Evolutionary conservation across 306 rosid genomes (phyloP).

Genomic region (Gastrolobium villosum): DNA sequence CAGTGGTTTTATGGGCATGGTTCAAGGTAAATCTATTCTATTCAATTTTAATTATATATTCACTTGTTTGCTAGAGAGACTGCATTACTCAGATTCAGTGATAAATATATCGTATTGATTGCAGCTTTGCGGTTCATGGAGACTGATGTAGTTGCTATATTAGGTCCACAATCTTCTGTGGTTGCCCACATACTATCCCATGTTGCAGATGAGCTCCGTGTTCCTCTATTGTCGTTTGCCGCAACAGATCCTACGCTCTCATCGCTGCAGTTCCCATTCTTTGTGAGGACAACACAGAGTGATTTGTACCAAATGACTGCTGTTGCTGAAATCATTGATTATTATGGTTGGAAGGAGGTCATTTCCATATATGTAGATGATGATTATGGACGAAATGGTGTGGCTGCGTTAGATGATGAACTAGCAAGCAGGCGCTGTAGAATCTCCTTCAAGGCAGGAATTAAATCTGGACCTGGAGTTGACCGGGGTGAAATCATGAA

Average conservation of each 20-base stretch:
- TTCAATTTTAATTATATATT: too few relatives aligned
- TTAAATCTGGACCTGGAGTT: conserved; percentile 58
- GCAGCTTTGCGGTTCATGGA: conserved; percentile 94
- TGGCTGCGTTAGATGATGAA: conserved; percentile 75
- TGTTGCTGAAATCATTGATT: conserved; percentile 75
- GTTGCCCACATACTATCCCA: conserved; percentile 89
- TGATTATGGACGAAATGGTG: conserved; percentile 86
- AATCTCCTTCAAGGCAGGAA: conserved; percentile 76
- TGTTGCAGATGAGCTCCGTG: conserved; percentile 87
- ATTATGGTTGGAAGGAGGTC: conserved; percentile 89
- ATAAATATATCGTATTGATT: conserved; percentile 35
- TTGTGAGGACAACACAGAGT: conserved; percentile 82
- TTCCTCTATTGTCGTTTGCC: conserved; percentile 85
- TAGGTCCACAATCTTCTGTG: conserved; percentile 97
- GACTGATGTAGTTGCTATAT: conserved; percentile 75
- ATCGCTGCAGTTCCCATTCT: conserved; percentile 82
- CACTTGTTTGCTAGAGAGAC: neutral
- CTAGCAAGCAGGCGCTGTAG: conserved; percentile 76
- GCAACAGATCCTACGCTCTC: conserved; percentile 97
- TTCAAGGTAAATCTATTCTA: conserved; percentile 66
- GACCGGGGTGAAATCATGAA: conserved; percentile 62
- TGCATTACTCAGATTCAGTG: neutral
- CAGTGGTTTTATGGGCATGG: conserved; percentile 88
- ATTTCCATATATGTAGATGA: conserved; percentile 82
- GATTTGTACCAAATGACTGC: conserved; percentile 92